These are phyloP conservation scores for Salix caprea DNA, from an alignment of 345 rosid genomes.

Conservation along the genomic window DNA sequence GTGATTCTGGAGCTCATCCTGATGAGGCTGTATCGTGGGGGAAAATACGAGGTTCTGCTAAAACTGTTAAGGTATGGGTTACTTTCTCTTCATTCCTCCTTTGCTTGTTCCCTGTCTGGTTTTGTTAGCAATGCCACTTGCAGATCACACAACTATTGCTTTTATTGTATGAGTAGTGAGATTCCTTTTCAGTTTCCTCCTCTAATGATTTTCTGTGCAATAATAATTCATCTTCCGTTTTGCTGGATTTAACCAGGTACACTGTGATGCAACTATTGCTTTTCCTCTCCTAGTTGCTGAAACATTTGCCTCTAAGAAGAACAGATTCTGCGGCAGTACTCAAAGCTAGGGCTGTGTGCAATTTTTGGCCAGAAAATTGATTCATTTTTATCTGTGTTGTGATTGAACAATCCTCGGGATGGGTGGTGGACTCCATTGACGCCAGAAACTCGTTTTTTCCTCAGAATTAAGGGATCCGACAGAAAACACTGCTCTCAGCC, in stretches of 20 bases:
- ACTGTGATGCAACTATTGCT: constrained; percentile 95
- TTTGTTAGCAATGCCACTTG: not conserved
- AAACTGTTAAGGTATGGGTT: constrained; percentile 62
- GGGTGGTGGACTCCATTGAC: not conserved
- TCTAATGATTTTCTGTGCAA: not conserved
- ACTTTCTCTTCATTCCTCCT: not conserved
- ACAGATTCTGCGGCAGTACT: not conserved
- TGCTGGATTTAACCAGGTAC: constrained; percentile 46
- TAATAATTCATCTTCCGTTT: not conserved
- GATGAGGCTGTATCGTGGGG: constrained; percentile 99
- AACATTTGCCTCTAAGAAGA: constrained; percentile 69
- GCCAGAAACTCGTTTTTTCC: not conserved
- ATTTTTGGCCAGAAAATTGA: not conserved
- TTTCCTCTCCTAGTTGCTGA: constrained; percentile 87
- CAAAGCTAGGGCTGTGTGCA: not conserved
- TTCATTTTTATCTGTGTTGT: not conserved
- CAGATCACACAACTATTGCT: not conserved
- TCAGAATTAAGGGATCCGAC: not conserved
- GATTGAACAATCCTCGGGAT: not conserved
- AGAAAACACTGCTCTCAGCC: not conserved
- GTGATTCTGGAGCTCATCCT: constrained; percentile 94
- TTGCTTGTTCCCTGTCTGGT: too few relatives aligned
- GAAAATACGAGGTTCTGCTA: constrained; percentile 76
- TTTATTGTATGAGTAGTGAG: not conserved
- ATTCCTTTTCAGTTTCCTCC: not conserved